Conservation (phyloP, 306 rosid genomes). For the Carpinus fangiana region DNA sequence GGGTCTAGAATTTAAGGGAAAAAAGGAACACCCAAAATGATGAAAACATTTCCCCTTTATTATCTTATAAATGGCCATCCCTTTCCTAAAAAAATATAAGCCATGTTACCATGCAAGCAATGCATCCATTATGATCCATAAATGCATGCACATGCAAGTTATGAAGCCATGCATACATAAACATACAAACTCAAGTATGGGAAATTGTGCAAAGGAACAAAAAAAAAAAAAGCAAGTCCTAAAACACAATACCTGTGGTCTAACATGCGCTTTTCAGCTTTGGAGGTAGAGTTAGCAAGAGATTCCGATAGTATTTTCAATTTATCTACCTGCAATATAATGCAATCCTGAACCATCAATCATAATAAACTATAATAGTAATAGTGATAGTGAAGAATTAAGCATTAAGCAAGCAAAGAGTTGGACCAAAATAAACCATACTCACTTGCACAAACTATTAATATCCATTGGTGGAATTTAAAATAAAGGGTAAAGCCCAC, state of each 20-base stretch:
- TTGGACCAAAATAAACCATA: not conserved
- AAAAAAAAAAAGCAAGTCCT: conserved; percentile 6
- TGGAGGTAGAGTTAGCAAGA: conserved; percentile 75
- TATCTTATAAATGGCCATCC: not conserved
- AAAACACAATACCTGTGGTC: conserved; percentile 69
- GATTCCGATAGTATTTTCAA: conserved; percentile 81
- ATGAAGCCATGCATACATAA: not conserved
- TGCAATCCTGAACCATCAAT: conserved; percentile 24
- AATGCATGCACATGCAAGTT: not conserved
- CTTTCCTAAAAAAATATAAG: not conserved
- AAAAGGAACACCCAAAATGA: not conserved
- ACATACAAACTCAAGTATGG: conserved; percentile 12
- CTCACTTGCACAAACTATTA: not conserved
- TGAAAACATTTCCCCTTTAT: not conserved
- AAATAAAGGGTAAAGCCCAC: not conserved
- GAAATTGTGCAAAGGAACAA: not conserved
- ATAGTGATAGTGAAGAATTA: conserved; percentile 13
- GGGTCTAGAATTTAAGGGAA: not conserved
- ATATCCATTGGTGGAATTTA: not conserved
- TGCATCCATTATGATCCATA: not conserved
- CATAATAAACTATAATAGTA: conserved; percentile 1
- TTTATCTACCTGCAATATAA: conserved; percentile 70
- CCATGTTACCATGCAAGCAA: not conserved
- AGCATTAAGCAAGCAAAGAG: conserved; percentile 15
- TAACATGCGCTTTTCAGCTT: conserved; percentile 74